Conservation (phyloP, 1,139 yeast genomes). For the Scheffersomyces quercinus region DNA sequence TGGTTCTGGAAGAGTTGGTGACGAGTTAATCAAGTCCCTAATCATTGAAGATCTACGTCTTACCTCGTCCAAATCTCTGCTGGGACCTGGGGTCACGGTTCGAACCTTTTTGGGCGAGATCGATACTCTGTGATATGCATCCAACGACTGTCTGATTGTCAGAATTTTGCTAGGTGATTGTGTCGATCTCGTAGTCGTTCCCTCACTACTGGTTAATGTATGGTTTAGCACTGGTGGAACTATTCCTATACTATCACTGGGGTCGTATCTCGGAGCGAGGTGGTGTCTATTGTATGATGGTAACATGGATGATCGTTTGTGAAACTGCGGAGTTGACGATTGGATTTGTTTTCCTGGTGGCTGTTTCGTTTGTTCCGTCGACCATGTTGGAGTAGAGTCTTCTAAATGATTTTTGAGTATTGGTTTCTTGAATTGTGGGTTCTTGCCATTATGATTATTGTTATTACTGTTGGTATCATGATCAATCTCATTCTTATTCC, state of each 20-base stretch:
- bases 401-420: slow-evolving; percentile 22
- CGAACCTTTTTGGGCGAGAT: slow-evolving; percentile 34
- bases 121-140: slow-evolving; percentile 34
- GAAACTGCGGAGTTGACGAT: slow-evolving; percentile 38
- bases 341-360: slow-evolving; percentile 20
- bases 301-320: slow-evolving; percentile 17
- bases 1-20: slow-evolving; percentile 53
- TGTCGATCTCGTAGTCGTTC: slow-evolving; percentile 8
- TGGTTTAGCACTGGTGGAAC: slow-evolving; percentile 24
- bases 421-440: slow-evolving; percentile 22
- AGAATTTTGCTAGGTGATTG: slow-evolving; percentile 16
- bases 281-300: slow-evolving; percentile 8
- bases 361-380: slow-evolving; percentile 28
- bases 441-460: background rate
- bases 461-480: background rate
- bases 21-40: slow-evolving; percentile 45
- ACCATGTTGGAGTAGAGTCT: slow-evolving; percentile 43
- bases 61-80: slow-evolving; percentile 14
- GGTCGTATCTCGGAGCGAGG: slow-evolving; percentile 16
- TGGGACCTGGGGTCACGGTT: slow-evolving; percentile 19
- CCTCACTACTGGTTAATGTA: slow-evolving; percentile 7
- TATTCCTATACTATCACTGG: slow-evolving; percentile 25
- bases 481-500: background rate
- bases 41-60: slow-evolving; percentile 43
- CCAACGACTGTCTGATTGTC: slow-evolving; percentile 38